Base-by-base conservation (phyloP, 1,139 yeast species). In the Pichia sp. region DNA sequence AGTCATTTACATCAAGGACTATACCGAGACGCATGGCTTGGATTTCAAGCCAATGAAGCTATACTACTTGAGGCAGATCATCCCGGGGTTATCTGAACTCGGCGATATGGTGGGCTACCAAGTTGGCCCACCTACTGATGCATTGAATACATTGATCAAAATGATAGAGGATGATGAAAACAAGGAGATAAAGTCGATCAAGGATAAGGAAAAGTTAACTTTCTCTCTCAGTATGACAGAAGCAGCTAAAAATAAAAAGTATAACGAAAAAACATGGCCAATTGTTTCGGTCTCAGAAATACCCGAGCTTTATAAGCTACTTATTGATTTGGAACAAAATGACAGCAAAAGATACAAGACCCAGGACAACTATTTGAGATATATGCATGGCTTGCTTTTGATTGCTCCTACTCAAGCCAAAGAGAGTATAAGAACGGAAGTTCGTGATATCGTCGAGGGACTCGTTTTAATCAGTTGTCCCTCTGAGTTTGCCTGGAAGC, bases 401-500 rank as follows among this genome's bases (percentile, higher is more conserved):
- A 76, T 74, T 8, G 71, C 78, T 40, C 81, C 85, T 0, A 54
- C 58, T 0, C 69, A 74, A 1, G 74, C 77, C 0, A 82, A 84
- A 57, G 71, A 72, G 16, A 57, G 56, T 4, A 49, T 59, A 1
- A 67, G 77, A 51, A 61, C 62, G 2, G 77, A 79, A 45, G 72
- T 90, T 4, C 72, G 73, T 51, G 81, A 79, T 11, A 76, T 82
- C 77, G 81, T 84, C 1, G 85, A 82, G 23, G 96, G 87, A 43
- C 81, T 92, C 84, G 82, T 90, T 3, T 71, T 85, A 31, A 81
- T 93, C 13, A 78, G 80, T 45, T 80, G 84, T 15, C 76, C 78
- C 0, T 82, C 84, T 30, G 72, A 79, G 32, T 72, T 80, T 44
- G 90, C 93, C 1, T 93, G 97, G 96, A 76, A 79, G 50, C 67